These are phyloP conservation scores for Sequoiadendron giganteum DNA, from an alignment of 75 land plant genomes.

Conservation along the genomic window DNA sequence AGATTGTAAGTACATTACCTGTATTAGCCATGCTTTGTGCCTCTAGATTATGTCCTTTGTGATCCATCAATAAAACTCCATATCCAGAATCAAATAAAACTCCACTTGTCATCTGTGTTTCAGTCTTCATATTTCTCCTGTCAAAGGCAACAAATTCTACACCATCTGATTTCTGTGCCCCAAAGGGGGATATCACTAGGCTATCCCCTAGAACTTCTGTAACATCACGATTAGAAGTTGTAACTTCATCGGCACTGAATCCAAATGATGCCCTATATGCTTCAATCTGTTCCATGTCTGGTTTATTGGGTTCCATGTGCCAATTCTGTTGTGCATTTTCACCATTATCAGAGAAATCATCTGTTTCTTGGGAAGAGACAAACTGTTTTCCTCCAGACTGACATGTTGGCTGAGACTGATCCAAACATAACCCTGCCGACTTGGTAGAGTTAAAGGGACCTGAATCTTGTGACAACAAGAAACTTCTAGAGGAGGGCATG, in stretches of 20 bases:
- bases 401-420: conserved; percentile 35
- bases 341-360: conserved; percentile 31
- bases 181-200: background rate
- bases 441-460: conserved; percentile 54
- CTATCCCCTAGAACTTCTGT: conserved; percentile 15
- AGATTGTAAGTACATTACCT: background rate
- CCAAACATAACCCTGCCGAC: conserved; percentile 67
- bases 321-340: conserved; percentile 45
- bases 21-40: background rate
- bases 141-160: background rate
- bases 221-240: conserved; percentile 28
- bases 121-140: conserved; percentile 6
- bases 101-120: background rate
- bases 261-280: conserved; percentile 87
- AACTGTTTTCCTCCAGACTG: conserved; percentile 48
- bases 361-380: conserved; percentile 55
- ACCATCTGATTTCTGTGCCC: conserved; percentile 8
- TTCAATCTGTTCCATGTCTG: conserved; percentile 71
- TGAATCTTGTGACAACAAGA: conserved; percentile 51
- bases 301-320: conserved; percentile 40
- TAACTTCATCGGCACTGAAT: conserved; percentile 83
- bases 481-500: conserved; percentile 20
- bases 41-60: background rate
- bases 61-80: background rate
- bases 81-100: conserved; percentile 12